A percentile compares a stretch with the other conserved stretches of the same genome.
These are phyloP conservation scores for Lachnellula arida DNA, from an alignment of 2,329 filamentous ascomycete species.

Conservation along the genomic window DNA sequence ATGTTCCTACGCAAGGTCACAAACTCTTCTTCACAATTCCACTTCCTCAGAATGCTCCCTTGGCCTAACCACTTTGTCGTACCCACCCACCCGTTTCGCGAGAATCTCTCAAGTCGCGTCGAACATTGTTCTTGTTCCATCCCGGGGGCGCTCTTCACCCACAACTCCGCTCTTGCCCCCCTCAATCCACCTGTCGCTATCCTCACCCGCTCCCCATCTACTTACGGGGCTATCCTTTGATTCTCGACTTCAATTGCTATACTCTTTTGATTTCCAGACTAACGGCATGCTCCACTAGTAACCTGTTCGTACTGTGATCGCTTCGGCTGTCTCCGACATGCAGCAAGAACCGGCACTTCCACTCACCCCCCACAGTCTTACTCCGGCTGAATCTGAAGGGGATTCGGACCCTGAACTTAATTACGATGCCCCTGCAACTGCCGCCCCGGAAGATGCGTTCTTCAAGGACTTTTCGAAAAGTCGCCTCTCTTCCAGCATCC, in stretches of 20 bases:
- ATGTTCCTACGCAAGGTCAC: too few species aligned
- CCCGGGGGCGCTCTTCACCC: neutral
- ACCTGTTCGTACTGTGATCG: neutral
- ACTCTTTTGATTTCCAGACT: neutral
- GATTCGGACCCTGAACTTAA: neutral
- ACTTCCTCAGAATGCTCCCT: neutral
- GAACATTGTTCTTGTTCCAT: too few species aligned
- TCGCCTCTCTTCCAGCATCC: neutral
- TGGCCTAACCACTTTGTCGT: neutral
- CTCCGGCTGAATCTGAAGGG: neutral
- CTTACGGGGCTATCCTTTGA: too few species aligned
- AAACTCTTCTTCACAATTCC: too few species aligned
- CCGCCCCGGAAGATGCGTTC: constrained; percentile 1
- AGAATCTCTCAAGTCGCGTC: too few species aligned
- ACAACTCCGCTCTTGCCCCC: neutral
- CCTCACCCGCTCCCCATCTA: too few species aligned
- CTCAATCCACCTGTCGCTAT: too few species aligned
- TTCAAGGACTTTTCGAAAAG: neutral
- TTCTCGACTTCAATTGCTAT: neutral
- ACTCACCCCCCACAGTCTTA: neutral
- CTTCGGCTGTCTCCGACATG: neutral
- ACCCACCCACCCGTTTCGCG: too few species aligned
- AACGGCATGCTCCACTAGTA: neutral
- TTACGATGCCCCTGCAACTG: neutral
- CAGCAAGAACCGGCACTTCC: neutral